Conservation (phyloP, 495 filamentous ascomycete species). For the Bombardia bombarda region DNA sequence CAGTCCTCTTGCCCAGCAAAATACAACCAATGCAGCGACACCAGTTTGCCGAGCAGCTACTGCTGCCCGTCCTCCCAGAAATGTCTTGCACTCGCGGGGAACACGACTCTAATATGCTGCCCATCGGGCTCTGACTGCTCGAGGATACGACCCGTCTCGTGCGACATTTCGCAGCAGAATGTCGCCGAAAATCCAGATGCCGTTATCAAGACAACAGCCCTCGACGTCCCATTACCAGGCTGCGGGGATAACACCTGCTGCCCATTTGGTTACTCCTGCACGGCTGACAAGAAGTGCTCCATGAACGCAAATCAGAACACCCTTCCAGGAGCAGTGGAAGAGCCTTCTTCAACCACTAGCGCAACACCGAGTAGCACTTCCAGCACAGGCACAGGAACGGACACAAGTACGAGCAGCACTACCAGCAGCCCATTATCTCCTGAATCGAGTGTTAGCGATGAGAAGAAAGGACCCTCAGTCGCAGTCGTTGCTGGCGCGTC, state of each 20-base stretch:
- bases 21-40: slow-evolving; percentile 40
- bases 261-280: slow-evolving; percentile 72
- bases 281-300: slow-evolving; percentile 31
- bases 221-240: slow-evolving; percentile 43
- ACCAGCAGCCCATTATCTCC: background rate
- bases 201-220: slow-evolving; percentile 60
- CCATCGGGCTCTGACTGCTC: slow-evolving; percentile 53
- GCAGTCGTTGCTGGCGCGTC: slow-evolving; percentile 18
- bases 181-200: slow-evolving; percentile 50
- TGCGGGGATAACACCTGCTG: slow-evolving; percentile 61
- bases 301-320: slow-evolving; percentile 31
- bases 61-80: slow-evolving; percentile 59
- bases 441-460: background rate
- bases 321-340: slow-evolving; percentile 8
- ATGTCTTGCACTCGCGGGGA: slow-evolving; percentile 58
- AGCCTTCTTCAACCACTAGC: background rate
- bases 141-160: slow-evolving; percentile 61
- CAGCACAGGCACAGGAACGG: background rate
- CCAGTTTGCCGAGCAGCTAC: slow-evolving; percentile 58
- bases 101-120: slow-evolving; percentile 71
- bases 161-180: slow-evolving; percentile 62
- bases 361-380: slow-evolving; percentile 1
- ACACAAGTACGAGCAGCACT: background rate
- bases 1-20: slow-evolving; percentile 23
- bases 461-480: slow-evolving; percentile 6